A percentile compares a stretch with the other conserved stretches of the same genome.
phyloP scores from a whole-genome alignment of 495 filamentous ascomycete genomes.

The Cenococcum geophilum region DNA sequence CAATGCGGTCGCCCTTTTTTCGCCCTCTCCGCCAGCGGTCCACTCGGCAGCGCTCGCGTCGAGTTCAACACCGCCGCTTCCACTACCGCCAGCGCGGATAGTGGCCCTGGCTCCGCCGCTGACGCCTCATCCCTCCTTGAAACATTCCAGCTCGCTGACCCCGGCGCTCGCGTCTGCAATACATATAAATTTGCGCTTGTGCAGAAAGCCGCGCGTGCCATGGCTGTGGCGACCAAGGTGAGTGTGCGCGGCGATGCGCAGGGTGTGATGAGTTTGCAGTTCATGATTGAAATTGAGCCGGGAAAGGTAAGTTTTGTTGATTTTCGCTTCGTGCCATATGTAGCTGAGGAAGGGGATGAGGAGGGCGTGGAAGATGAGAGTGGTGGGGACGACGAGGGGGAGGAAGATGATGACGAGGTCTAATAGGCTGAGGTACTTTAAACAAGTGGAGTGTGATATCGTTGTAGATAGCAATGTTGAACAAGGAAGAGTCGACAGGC shows the following conservation, averaged over 20 bases:
- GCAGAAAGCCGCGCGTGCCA: conserved; percentile 74
- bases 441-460: too few species aligned
- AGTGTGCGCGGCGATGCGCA: conserved; percentile 80
- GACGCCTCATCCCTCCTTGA: conserved; percentile 49
- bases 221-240: conserved; percentile 86
- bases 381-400: conserved; percentile 7
- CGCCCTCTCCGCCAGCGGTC: conserved; percentile 64
- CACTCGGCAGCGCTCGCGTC: conserved; percentile 71
- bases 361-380: conserved; percentile 14
- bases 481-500: too few species aligned
- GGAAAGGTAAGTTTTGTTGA: conserved; percentile 63
- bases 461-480: too few species aligned
- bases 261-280: conserved; percentile 89
- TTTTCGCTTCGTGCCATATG: conserved; percentile 68
- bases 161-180: conserved; percentile 46
- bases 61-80: conserved; percentile 61
- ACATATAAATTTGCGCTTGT: conserved; percentile 80
- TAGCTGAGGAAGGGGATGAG: conserved; percentile 50
- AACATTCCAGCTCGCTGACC: conserved; percentile 58
- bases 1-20: conserved; percentile 63
- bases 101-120: not conserved
- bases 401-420: too few species aligned
- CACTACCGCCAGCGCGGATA: not conserved
- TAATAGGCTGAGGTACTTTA: too few species aligned
- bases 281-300: conserved; percentile 82